These are phyloP conservation scores for Penicillium lividum DNA, from an alignment of 495 filamentous ascomycete genomes.

Conservation along the genomic window DNA sequence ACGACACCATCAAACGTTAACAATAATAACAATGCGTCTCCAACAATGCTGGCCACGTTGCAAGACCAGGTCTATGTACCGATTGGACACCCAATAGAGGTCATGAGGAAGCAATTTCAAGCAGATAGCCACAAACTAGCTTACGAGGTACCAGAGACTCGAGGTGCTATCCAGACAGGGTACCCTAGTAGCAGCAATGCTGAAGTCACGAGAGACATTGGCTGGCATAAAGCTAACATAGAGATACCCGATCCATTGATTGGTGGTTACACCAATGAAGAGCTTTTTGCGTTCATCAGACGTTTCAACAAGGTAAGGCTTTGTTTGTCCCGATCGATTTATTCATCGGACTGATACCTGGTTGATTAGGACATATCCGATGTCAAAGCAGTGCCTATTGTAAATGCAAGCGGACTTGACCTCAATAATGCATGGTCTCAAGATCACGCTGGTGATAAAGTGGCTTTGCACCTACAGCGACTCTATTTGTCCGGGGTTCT, in stretches of 20 bases:
- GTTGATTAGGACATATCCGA: constrained; percentile 69
- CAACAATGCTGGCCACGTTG: constrained; percentile 9
- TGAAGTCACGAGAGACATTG: constrained; percentile 62
- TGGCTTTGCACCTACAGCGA: constrained; percentile 69
- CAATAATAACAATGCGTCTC: constrained; percentile 2
- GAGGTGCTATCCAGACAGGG: constrained; percentile 8
- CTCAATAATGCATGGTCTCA: constrained; percentile 76
- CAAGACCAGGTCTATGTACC: constrained; percentile 3
- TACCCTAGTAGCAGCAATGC: constrained; percentile 16
- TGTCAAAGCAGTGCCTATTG: constrained; percentile 59
- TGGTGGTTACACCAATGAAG: constrained; percentile 68
- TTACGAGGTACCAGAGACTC: background rate
- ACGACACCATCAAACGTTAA: background rate
- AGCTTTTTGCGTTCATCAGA: constrained; percentile 71
- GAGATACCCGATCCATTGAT: constrained; percentile 62
- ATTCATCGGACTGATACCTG: background rate
- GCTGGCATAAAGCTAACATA: constrained; percentile 65
- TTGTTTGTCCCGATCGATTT: background rate
- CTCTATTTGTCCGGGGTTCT: constrained; percentile 76
- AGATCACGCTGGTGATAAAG: constrained; percentile 76
- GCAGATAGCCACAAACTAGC: constrained; percentile 9
- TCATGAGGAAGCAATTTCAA: constrained; percentile 6
- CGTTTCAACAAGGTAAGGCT: constrained; percentile 70
- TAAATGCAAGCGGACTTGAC: constrained; percentile 60
- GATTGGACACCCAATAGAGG: constrained; percentile 1